Evolutionary conservation across 176 grass and related monocot species (phyloP).

Genomic region (Tuctoria greenei): DNA sequence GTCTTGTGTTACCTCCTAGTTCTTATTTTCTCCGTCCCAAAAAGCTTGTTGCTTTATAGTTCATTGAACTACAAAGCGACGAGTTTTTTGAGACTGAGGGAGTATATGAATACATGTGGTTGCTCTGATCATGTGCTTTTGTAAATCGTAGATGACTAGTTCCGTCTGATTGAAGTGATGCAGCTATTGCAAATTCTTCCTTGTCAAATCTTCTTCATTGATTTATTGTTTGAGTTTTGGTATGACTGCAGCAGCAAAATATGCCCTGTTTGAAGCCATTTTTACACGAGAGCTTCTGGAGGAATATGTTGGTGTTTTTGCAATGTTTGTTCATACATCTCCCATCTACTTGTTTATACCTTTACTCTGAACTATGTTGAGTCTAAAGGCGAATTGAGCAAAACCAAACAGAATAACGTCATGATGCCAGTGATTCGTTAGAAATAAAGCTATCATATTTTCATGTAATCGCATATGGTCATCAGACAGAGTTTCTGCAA

Average conservation of each 20-base stretch:
- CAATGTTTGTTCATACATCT: not conserved
- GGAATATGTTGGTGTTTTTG: not conserved
- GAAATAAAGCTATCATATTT: too few species aligned
- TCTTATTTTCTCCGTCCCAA: too few species aligned
- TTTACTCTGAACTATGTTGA: not conserved
- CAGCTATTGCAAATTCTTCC: not conserved
- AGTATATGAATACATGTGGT: conserved; percentile 16
- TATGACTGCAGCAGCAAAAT: not conserved
- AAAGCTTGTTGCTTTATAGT: too few species aligned
- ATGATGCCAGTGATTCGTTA: not conserved
- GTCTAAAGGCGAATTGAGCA: not conserved
- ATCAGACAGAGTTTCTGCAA: not conserved
- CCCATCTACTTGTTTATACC: not conserved
- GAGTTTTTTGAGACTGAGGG: too few species aligned
- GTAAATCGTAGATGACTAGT: conserved; percentile 10
- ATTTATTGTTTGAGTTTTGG: not conserved
- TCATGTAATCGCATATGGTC: not conserved
- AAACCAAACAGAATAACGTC: not conserved
- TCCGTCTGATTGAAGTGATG: conserved; percentile 7
- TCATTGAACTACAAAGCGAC: too few species aligned
- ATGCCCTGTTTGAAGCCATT: not conserved
- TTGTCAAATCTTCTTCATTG: not conserved
- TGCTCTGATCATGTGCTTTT: not conserved
- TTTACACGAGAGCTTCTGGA: not conserved
- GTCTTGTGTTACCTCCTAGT: conserved; percentile 12